These are phyloP conservation scores for Sindora glabra DNA, from an alignment of 306 rosid genomes.

Conservation along the genomic window DNA sequence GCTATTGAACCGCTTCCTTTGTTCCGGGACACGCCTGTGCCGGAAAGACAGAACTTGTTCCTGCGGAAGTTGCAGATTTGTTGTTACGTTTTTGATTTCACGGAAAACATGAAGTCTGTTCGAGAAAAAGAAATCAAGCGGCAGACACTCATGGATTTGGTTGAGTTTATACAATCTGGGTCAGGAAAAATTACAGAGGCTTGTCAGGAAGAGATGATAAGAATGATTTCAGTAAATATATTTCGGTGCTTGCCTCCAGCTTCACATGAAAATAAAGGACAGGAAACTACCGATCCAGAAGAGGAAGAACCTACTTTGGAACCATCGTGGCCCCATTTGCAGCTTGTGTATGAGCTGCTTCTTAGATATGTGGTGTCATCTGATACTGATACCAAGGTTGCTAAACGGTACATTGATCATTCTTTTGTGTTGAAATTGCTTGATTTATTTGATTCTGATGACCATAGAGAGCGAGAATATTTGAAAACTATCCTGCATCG, in stretches of 20 bases:
- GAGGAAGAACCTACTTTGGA: constrained; percentile 85
- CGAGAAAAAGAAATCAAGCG: constrained; percentile 93
- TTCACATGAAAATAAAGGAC: constrained; percentile 73
- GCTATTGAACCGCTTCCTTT: constrained; percentile 56
- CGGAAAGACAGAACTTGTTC: constrained; percentile 69
- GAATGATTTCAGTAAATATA: constrained; percentile 72
- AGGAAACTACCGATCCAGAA: constrained; percentile 68
- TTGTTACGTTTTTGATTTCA: constrained; percentile 60
- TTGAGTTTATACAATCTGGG: constrained; percentile 83
- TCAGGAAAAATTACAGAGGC: constrained; percentile 76
- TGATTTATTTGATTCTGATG: constrained; percentile 89
- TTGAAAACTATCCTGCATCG: constrained; percentile 89
- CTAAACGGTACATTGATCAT: constrained; percentile 87
- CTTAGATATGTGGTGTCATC: constrained; percentile 91
- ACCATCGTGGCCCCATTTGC: constrained; percentile 90
- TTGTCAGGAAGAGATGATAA: constrained; percentile 91
- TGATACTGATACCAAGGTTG: constrained; percentile 90
- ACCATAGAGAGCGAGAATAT: constrained; percentile 87
- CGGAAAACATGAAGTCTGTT: constrained; percentile 60
- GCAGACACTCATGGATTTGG: constrained; percentile 73
- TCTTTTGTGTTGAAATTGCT: constrained; percentile 80
- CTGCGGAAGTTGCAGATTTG: constrained; percentile 68
- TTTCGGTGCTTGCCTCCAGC: constrained; percentile 93
- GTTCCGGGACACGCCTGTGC: constrained; percentile 56
- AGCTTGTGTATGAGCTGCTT: constrained; percentile 85